A percentile compares a stretch with the other conserved stretches of the same genome.
These are phyloP conservation scores for Pleurotus citrinopileatus DNA, from an alignment of 768 basidiomycete species.

Conservation along the genomic window DNA sequence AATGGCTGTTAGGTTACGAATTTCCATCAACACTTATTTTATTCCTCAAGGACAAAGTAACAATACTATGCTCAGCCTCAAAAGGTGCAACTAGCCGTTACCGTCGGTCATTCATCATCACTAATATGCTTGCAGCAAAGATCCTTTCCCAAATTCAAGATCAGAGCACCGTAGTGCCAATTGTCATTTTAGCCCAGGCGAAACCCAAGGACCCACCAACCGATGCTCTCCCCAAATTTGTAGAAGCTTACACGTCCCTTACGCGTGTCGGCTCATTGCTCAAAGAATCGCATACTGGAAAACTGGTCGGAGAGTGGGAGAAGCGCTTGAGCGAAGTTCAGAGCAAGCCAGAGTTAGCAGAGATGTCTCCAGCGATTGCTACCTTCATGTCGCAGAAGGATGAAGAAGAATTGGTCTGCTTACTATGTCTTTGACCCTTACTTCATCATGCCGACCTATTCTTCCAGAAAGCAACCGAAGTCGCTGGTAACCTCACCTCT, in stretches of 20 bases:
- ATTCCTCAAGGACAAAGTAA: slow-evolving; percentile 73
- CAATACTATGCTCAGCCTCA: slow-evolving; percentile 81
- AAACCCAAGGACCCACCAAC: slow-evolving; percentile 77
- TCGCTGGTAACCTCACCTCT: slow-evolving; percentile 75
- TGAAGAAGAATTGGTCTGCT: slow-evolving; percentile 81
- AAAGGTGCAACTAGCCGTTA: slow-evolving; percentile 58
- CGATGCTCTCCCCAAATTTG: slow-evolving; percentile 70
- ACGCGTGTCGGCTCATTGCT: slow-evolving; percentile 69
- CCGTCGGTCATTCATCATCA: slow-evolving; percentile 6
- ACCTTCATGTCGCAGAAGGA: slow-evolving; percentile 86
- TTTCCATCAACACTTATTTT: slow-evolving; percentile 93
- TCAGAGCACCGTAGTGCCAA: slow-evolving; percentile 49
- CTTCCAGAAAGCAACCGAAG: slow-evolving; percentile 71
- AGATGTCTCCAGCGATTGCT: slow-evolving; percentile 76
- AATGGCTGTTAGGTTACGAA: slow-evolving; percentile 96
- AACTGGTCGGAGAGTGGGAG: slow-evolving; percentile 86
- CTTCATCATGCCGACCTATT: slow-evolving; percentile 11
- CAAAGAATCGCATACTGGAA: slow-evolving; percentile 86
- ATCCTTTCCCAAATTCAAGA: slow-evolving; percentile 77
- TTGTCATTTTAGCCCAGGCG: slow-evolving; percentile 77
- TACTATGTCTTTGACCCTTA: not conserved
- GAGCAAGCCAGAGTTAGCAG: slow-evolving; percentile 70
- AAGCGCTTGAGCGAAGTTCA: slow-evolving; percentile 50
- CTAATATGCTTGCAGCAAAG: slow-evolving; percentile 54
- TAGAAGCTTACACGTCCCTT: slow-evolving; percentile 56